phyloP scores from a whole-genome alignment of 1,284 basidiomycete species.

The Ustilago tritici region DNA sequence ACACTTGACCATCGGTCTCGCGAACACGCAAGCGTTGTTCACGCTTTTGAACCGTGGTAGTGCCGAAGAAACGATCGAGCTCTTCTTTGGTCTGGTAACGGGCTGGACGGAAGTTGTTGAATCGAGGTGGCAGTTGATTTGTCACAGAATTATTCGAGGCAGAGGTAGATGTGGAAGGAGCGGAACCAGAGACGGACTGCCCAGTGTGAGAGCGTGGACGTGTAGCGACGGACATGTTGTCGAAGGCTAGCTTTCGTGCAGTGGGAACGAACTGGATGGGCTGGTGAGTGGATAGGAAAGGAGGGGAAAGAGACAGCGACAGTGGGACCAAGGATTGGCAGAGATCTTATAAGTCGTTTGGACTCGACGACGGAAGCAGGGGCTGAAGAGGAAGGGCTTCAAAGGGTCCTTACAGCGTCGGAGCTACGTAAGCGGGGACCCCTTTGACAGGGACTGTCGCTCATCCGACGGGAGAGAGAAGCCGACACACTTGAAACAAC shows the following conservation, averaged over 20 bases:
- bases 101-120: constrained; percentile 46
- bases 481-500: background rate
- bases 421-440: background rate
- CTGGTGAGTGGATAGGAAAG: background rate
- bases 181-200: constrained; percentile 5
- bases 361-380: background rate
- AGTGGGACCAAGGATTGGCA: background rate
- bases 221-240: constrained; percentile 24
- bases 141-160: background rate
- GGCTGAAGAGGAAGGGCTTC: background rate
- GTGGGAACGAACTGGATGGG: background rate
- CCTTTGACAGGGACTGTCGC: background rate
- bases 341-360: background rate
- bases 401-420: background rate
- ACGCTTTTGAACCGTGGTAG: constrained; percentile 37
- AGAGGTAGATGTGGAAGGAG: background rate
- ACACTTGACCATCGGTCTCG: constrained; percentile 46
- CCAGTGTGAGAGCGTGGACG: constrained; percentile 12
- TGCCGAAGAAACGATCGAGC: constrained; percentile 54
- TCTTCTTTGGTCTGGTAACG: constrained; percentile 52
- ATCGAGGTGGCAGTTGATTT: constrained; percentile 3
- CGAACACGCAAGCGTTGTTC: constrained; percentile 42
- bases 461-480: background rate
- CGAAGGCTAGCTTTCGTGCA: background rate
- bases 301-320: background rate